phyloP scores from a whole-genome alignment of 352 stramenopile genomes.

The Globisporangium heterothallicum region DNA sequence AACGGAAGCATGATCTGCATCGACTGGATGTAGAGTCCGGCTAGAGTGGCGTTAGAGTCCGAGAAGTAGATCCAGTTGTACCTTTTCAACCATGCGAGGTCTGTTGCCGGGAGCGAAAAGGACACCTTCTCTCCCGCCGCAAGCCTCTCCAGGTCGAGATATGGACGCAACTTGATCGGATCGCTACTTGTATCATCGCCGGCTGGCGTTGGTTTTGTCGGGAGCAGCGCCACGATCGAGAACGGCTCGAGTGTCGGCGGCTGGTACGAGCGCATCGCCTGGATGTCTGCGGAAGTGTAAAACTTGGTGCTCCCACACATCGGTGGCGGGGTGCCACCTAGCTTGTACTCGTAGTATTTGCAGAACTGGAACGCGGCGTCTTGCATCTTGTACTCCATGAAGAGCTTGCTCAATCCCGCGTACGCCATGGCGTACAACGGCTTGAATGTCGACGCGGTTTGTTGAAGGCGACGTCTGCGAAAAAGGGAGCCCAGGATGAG shows the following conservation, averaged over 20 bases:
- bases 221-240: background rate
- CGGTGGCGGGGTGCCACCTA: slow-evolving; percentile 8
- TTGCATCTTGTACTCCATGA: slow-evolving; percentile 17
- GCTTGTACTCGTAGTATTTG: slow-evolving; percentile 17
- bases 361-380: slow-evolving; percentile 16
- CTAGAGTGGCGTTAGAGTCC: background rate
- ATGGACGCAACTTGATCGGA: background rate
- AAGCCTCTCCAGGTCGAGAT: background rate
- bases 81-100: background rate
- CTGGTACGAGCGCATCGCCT: slow-evolving; percentile 2
- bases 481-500: too few relatives aligned
- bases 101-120: background rate
- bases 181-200: background rate
- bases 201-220: background rate
- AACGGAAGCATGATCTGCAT: slow-evolving; percentile 5
- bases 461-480: background rate
- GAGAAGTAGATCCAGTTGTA: background rate
- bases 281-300: background rate
- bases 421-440: slow-evolving; percentile 15
- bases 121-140: background rate
- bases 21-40: background rate
- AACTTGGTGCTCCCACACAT: slow-evolving; percentile 9
- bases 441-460: slow-evolving; percentile 4
- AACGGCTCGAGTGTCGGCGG: background rate
- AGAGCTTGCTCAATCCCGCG: slow-evolving; percentile 8